Conservation (phyloP, 1,284 basidiomycete genomes). For the Wolfiporia cocos region DNA sequence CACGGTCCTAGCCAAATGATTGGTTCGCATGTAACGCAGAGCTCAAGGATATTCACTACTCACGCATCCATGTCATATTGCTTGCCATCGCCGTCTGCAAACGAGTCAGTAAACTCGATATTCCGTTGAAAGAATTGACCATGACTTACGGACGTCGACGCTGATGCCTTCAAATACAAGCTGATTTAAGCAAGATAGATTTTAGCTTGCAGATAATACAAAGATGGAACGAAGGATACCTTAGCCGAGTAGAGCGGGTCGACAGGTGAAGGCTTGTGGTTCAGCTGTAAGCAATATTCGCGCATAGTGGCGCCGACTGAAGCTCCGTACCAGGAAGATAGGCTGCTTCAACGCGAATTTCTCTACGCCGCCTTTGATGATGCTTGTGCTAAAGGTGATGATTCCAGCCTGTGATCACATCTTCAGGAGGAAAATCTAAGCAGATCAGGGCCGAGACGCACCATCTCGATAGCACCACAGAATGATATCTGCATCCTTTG, state of each 20-base stretch:
- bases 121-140: not conserved
- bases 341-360: constrained; percentile 73
- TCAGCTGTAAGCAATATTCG: not conserved
- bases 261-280: constrained; percentile 59
- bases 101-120: not conserved
- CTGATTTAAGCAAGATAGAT: constrained; percentile 28
- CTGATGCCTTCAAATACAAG: constrained; percentile 71
- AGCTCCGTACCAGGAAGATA: constrained; percentile 51
- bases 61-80: constrained; percentile 78
- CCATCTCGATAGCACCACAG: constrained; percentile 80
- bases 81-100: constrained; percentile 60
- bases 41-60: constrained; percentile 17
- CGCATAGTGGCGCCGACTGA: not conserved
- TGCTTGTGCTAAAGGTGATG: constrained; percentile 66
- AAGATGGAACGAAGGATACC: constrained; percentile 25
- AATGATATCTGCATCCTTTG: constrained; percentile 48
- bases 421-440: constrained; percentile 11
- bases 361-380: constrained; percentile 73
- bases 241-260: constrained; percentile 71
- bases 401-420: constrained; percentile 55
- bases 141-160: constrained; percentile 56
- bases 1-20: constrained; percentile 41
- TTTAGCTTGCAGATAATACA: no score
- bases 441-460: constrained; percentile 13
- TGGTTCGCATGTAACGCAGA: not conserved